Percentiles rank a stretch among this genome's conserved stretches.
phyloP scores from a whole-genome alignment of 164 flowering plant genomes.

The Cinnamomum chago region DNA sequence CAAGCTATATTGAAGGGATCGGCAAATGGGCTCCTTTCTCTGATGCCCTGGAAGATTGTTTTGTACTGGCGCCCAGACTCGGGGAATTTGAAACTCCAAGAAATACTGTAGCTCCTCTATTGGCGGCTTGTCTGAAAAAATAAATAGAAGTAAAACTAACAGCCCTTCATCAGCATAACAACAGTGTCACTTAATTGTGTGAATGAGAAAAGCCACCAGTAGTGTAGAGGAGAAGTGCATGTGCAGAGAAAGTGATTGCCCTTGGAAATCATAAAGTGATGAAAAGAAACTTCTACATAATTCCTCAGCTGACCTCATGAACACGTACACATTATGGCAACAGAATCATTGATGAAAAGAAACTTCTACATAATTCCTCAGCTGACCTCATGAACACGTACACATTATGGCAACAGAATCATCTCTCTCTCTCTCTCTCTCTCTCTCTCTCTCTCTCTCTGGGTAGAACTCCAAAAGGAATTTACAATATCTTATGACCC shows the following conservation, averaged over 20 bases:
- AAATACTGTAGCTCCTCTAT: slow-evolving; percentile 94
- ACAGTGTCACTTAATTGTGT: neutral
- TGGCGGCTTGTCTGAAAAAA: slow-evolving; percentile 75
- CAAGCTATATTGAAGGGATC: slow-evolving; percentile 85
- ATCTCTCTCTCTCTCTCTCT: too few relatives aligned
- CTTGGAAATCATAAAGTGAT: neutral
- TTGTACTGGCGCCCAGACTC: slow-evolving; percentile 91
- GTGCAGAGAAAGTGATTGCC: neutral
- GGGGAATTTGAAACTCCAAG: slow-evolving; percentile 86
- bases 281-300: neutral
- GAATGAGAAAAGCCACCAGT: neutral
- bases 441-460: too few relatives aligned
- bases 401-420: too few relatives aligned
- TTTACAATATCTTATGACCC: too few relatives aligned
- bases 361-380: neutral
- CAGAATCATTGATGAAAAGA: too few relatives aligned
- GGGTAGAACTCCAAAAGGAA: too few relatives aligned
- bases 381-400: too few relatives aligned
- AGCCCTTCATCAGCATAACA: neutral
- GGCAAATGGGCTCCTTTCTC: slow-evolving; percentile 90
- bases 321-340: too few relatives aligned
- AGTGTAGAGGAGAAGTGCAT: neutral
- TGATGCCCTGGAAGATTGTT: slow-evolving; percentile 50
- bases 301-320: too few relatives aligned
- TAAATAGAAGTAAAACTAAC: neutral